These are phyloP conservation scores for Pyrenochaeta sp. DNA, from an alignment of 2,329 filamentous ascomycete species.

Conservation along the genomic window DNA sequence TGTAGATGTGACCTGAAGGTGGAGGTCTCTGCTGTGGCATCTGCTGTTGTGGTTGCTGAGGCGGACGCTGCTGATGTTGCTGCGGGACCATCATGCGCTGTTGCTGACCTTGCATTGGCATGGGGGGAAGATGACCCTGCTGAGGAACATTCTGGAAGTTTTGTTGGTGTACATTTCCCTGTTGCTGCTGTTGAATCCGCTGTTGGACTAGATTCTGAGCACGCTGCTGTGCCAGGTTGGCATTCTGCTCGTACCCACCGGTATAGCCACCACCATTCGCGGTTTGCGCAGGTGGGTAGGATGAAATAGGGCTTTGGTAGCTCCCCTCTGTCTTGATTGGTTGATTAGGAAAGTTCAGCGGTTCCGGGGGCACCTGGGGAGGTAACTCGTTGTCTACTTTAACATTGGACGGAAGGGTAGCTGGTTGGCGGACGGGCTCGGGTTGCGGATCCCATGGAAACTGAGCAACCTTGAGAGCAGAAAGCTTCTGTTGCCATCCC, in stretches of 20 bases:
- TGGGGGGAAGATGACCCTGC: conserved; percentile 33
- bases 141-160: conserved; percentile 28
- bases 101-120: conserved; percentile 37
- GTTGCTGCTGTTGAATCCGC: conserved; percentile 40
- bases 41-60: conserved; percentile 38
- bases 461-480: conserved; percentile 80
- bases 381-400: conserved; percentile 43
- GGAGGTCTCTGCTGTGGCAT: conserved; percentile 31
- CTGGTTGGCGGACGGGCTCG: conserved; percentile 59
- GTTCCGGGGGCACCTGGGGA: conserved; percentile 36
- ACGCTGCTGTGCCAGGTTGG: conserved; percentile 61
- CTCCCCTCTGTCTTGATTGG: conserved; percentile 62
- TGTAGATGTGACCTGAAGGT: conserved; percentile 43
- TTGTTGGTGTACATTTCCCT: conserved; percentile 33
- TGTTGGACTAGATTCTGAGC: conserved; percentile 57
- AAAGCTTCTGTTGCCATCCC: conserved; percentile 95
- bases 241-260: conserved; percentile 48
- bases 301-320: conserved; percentile 34
- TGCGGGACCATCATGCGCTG: conserved; percentile 38
- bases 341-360: conserved; percentile 41
- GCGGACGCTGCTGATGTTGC: conserved; percentile 34
- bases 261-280: conserved; percentile 45
- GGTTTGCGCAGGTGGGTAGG: conserved; percentile 36
- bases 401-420: conserved; percentile 53
- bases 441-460: conserved; percentile 91